Base-by-base conservation (phyloP, 805 yeast species). In the Kodamaea laetipori region DNA sequence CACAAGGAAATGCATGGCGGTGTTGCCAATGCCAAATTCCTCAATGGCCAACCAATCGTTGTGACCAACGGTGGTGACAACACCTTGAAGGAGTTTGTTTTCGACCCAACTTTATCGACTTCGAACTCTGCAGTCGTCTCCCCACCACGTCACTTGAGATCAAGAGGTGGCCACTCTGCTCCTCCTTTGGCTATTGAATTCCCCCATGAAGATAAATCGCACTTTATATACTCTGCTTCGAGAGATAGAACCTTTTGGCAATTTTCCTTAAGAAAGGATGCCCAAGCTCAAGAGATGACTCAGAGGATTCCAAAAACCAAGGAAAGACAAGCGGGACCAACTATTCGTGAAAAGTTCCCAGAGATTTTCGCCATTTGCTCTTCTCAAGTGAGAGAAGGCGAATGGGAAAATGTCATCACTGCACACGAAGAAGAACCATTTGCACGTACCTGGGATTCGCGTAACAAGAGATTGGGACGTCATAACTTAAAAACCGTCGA, bases 161-260 rank as follows among this genome's bases (percentile, higher is more conserved):
- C 95, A 1, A 79, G 99, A 60, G 98, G 97, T 55, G 99, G 99
- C n/a, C 99, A 94, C 62, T 81, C 96, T 3, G 84, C 86, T 23
- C 96, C 99, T 3, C 95, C 98, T 2, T 74, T 84, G 0, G 60
- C 79, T 4, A 80, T 94, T 31, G 69, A 71, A 17, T 94, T 94
- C 64, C 87, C 95, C 4, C 85, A 86, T 53, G 81, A 80, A 39
- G 81, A 81, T 37, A 73, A 69, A 45, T 81, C 96, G 2, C 99
- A 95, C 64, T 87, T 81, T 63, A 58, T 95, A 8, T 74, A 87
- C 42, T 87, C 96, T 41, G 95, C 95, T 1, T 87, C 97, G 0
- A 76, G 82, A 50, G 99, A 94, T 65, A 76, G 78, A 55, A 76
- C 95, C 1, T 75, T 95, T 53, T 94, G 98, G 98, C 77, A 81